phyloP scores from a whole-genome alignment of 208 protist species.

The Leishmania major region DNA sequence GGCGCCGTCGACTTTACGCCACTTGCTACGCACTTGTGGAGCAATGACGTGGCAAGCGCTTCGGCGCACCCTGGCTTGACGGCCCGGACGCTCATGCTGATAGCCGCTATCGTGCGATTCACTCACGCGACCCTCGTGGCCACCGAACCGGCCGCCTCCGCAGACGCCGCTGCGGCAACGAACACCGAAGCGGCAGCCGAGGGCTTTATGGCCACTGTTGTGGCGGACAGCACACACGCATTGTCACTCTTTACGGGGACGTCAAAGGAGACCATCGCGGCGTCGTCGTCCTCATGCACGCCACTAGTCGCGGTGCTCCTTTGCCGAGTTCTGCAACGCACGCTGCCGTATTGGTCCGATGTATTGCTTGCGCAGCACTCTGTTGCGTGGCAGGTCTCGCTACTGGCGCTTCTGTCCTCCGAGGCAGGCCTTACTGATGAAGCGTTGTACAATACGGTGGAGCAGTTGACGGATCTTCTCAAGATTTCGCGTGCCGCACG shows the following conservation, averaged over 20 bases:
- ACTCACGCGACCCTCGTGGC: conserved; percentile 5
- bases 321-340: conserved; percentile 23
- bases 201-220: conserved; percentile 2
- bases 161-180: neutral
- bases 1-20: conserved; percentile 40
- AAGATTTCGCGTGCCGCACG: neutral
- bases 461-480: conserved; percentile 25
- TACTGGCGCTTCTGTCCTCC: conserved; percentile 25
- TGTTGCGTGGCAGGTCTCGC: conserved; percentile 8
- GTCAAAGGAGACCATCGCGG: neutral
- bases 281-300: conserved; percentile 39
- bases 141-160: neutral
- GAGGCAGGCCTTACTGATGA: conserved; percentile 21
- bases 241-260: conserved; percentile 14
- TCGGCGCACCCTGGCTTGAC: conserved; percentile 30
- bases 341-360: conserved; percentile 17
- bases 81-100: conserved; percentile 49
- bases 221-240: conserved; percentile 7
- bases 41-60: conserved; percentile 28
- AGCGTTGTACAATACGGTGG: conserved; percentile 21
- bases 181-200: neutral
- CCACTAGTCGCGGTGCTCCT: conserved; percentile 35
- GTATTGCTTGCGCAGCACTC: conserved; percentile 22
- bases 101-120: conserved; percentile 34
- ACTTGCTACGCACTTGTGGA: conserved; percentile 39